A percentile compares a stretch with the other conserved stretches of the same genome.
phyloP scores from a whole-genome alignment of 1,284 basidiomycete species.

The Austropuccinia psidii region DNA sequence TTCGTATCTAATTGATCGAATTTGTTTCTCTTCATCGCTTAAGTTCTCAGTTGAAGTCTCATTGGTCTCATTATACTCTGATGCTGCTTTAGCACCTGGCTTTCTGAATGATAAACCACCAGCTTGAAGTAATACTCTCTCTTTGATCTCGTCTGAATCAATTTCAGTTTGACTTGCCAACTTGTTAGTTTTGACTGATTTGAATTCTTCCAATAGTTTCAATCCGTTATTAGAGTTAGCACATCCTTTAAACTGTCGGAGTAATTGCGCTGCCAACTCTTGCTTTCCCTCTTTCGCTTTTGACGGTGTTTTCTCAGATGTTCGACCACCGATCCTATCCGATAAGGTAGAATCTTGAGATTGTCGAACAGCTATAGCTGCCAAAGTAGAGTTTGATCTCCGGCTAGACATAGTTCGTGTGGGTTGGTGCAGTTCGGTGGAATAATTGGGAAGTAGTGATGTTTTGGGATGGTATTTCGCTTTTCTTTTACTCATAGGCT shows the following conservation, averaged over 20 bases:
- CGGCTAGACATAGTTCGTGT: background rate
- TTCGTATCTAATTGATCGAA: slow-evolving; percentile 29
- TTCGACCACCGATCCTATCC: background rate
- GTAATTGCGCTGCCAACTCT: background rate
- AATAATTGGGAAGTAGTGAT: slow-evolving; percentile 20
- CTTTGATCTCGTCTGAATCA: slow-evolving; percentile 19
- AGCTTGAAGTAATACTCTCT: slow-evolving; percentile 19
- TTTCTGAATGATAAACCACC: slow-evolving; percentile 30
- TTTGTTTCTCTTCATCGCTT: slow-evolving; percentile 26
- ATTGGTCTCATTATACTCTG: background rate
- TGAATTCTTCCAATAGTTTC: slow-evolving; percentile 19
- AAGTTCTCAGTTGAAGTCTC: background rate
- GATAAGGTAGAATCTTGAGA: background rate
- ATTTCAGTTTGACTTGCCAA: background rate
- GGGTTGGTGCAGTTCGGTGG: background rate
- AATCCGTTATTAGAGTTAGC: slow-evolving; percentile 18
- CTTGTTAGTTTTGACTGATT: no score
- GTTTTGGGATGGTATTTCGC: slow-evolving; percentile 28
- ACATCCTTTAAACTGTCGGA: slow-evolving; percentile 31
- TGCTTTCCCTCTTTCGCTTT: background rate
- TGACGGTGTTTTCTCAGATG: background rate
- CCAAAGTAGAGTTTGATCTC: slow-evolving; percentile 24
- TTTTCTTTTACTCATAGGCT: slow-evolving; percentile 28
- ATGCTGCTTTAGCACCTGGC: background rate
- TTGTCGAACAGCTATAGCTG: background rate